phyloP scores from a whole-genome alignment of 2,329 filamentous ascomycete genomes.

The Ceratocystis variospora region DNA sequence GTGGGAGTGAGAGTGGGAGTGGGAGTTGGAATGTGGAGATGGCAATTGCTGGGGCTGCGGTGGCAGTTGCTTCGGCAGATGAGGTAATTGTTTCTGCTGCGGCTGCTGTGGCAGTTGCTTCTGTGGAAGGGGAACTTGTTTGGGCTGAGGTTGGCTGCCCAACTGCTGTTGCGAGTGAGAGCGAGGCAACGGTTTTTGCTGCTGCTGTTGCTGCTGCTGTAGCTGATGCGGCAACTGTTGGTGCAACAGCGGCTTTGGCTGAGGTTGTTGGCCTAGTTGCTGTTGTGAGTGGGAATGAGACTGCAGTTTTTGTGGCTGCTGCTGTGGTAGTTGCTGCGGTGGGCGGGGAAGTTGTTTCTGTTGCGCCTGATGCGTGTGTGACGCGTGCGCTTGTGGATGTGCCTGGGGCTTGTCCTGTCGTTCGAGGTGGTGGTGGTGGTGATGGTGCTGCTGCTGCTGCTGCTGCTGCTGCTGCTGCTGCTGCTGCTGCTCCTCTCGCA shows the following conservation, averaged over 20 bases:
- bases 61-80: background rate
- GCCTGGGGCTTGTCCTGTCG: slow-evolving; percentile 3
- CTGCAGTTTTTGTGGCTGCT: background rate
- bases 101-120: background rate
- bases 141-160: background rate
- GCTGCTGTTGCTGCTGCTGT: slow-evolving; percentile 1
- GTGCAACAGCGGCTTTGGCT: background rate
- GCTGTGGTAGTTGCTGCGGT: slow-evolving; percentile 9
- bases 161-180: background rate
- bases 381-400: background rate
- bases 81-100: slow-evolving; percentile 3
- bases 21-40: background rate
- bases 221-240: background rate
- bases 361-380: background rate
- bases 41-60: slow-evolving; percentile 2
- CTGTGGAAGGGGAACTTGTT: background rate
- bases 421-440: background rate
- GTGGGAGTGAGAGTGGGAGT: background rate
- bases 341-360: slow-evolving; percentile 1
- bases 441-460: too few species aligned
- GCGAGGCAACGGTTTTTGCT: background rate
- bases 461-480: background rate
- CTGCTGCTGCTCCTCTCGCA: slow-evolving; percentile 7
- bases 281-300: background rate
- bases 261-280: slow-evolving; percentile 7